phyloP scores from a whole-genome alignment of 768 basidiomycete species.

The Nidularia pulvinata region DNA sequence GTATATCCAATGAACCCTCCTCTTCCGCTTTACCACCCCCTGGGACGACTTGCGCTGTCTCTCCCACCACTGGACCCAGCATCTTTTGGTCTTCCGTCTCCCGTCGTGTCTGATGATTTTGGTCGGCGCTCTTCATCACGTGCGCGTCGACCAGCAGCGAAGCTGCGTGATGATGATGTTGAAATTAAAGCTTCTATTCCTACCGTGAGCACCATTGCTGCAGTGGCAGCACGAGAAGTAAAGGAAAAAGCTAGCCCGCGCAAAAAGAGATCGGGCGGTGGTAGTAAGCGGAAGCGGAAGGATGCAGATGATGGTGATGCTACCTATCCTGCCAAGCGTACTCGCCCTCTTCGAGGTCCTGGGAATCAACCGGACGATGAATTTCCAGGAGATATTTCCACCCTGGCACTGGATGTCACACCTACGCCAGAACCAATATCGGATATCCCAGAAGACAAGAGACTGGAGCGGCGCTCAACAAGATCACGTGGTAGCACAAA shows the following conservation, averaged over 20 bases:
- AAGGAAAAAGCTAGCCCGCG: conserved; percentile 50
- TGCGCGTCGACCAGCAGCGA: conserved; percentile 44
- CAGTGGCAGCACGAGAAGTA: conserved; percentile 31
- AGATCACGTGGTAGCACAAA: conserved; percentile 37
- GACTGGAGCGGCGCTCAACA: conserved; percentile 43
- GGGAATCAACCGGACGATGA: conserved; percentile 36
- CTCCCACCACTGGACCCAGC: conserved; percentile 63
- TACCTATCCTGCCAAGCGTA: conserved; percentile 72
- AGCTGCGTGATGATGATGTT: conserved; percentile 47
- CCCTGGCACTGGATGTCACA: conserved; percentile 14
- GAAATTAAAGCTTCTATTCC: conserved; percentile 17
- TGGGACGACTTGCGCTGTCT: conserved; percentile 61
- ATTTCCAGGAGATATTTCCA: conserved; percentile 26
- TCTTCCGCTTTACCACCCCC: conserved; percentile 70
- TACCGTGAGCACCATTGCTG: conserved; percentile 23
- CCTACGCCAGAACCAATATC: conserved; percentile 23
- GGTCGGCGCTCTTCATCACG: conserved; percentile 40
- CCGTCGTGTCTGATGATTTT: conserved; percentile 40
- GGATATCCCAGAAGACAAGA: conserved; percentile 32
- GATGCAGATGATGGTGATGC: conserved; percentile 64
- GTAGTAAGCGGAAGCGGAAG: conserved; percentile 56
- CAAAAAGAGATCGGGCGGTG: conserved; percentile 41
- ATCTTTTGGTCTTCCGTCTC: conserved; percentile 53
- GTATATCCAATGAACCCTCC: conserved; percentile 30
- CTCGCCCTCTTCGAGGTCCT: conserved; percentile 48